A percentile compares a stretch with the other conserved stretches of the same genome.
Conservation (phyloP, 1,284 basidiomycete genomes). For the Leucoagaricus sp. region DNA sequence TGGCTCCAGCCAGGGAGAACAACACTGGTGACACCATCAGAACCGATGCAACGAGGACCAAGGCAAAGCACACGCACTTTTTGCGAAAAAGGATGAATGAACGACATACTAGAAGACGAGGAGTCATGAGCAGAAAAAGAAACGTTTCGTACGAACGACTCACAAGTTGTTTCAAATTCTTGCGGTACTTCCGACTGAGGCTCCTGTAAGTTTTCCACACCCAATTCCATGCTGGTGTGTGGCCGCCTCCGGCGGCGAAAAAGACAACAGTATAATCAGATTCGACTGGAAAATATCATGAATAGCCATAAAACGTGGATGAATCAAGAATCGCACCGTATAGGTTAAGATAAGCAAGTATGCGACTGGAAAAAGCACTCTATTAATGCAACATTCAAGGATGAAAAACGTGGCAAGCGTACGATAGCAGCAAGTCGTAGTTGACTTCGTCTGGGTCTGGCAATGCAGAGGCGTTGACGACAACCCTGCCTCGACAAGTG, state of each 20-base stretch:
- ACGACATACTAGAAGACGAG: slow-evolving; percentile 71
- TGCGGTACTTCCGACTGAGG: slow-evolving; percentile 80
- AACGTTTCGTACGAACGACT: neutral
- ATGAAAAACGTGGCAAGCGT: slow-evolving; percentile 33
- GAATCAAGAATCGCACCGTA: slow-evolving; percentile 54
- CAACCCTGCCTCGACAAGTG: slow-evolving; percentile 54
- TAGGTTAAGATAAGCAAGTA: slow-evolving; percentile 74
- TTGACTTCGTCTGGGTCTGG: slow-evolving; percentile 77
- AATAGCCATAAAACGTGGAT: neutral
- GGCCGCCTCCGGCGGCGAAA: slow-evolving; percentile 76
- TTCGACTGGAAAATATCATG: slow-evolving; percentile 57
- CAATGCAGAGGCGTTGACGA: slow-evolving; percentile 77
- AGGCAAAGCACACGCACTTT: slow-evolving; percentile 51
- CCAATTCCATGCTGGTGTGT: slow-evolving; percentile 86
- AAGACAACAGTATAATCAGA: slow-evolving; percentile 87
- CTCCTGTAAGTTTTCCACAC: slow-evolving; percentile 87
- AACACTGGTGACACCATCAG: slow-evolving; percentile 53
- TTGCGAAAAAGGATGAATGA: slow-evolving; percentile 86
- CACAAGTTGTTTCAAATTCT: slow-evolving; percentile 82
- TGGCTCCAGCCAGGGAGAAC: slow-evolving; percentile 81
- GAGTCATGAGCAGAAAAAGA: neutral
- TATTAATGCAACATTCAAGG: slow-evolving; percentile 16
- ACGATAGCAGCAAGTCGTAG: slow-evolving; percentile 79
- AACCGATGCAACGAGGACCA: neutral
- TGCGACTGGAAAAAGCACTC: slow-evolving; percentile 48